Percentiles rank a stretch among this genome's conserved stretches.
phyloP scores from a whole-genome alignment of 805 yeast species.

The Yamadazyma nakazawae region DNA sequence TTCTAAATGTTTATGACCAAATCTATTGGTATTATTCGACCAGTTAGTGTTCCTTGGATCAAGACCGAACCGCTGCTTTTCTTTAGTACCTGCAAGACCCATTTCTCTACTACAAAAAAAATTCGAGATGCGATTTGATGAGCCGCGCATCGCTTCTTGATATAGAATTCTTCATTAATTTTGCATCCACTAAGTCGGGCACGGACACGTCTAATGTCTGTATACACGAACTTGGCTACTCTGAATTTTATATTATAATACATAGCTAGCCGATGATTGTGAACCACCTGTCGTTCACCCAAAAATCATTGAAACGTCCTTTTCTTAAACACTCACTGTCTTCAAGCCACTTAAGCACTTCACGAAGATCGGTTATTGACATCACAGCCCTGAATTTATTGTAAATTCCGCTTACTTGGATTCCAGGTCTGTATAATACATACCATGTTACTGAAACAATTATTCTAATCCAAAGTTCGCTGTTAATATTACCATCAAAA shows the following conservation, averaged over 20 bases:
- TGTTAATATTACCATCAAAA: slow-evolving; percentile 57
- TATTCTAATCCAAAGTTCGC: slow-evolving; percentile 56
- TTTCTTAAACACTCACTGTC: slow-evolving; percentile 33
- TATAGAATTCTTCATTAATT: neutral
- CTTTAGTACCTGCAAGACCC: slow-evolving; percentile 82
- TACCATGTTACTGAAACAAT: slow-evolving; percentile 42
- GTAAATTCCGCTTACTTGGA: slow-evolving; percentile 21
- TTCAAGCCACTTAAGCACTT: slow-evolving; percentile 38
- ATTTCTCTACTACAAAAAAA: slow-evolving; percentile 28
- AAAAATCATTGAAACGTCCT: slow-evolving; percentile 37
- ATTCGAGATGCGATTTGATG: slow-evolving; percentile 12
- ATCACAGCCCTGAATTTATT: slow-evolving; percentile 28
- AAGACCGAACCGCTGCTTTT: slow-evolving; percentile 78
- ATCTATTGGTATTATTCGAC: slow-evolving; percentile 81
- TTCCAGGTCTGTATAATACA: slow-evolving; percentile 37
- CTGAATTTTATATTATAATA: neutral
- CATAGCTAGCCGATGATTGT: slow-evolving; percentile 28
- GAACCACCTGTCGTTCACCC: slow-evolving; percentile 48
- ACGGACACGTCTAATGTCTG: neutral
- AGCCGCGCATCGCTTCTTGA: neutral
- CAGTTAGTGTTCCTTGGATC: slow-evolving; percentile 95
- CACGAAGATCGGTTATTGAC: slow-evolving; percentile 24
- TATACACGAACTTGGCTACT: neutral
- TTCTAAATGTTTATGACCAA: slow-evolving; percentile 83
- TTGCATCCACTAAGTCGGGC: neutral